phyloP scores from a whole-genome alignment of 2,329 filamentous ascomycete species.

The Pseudonectria buxi region DNA sequence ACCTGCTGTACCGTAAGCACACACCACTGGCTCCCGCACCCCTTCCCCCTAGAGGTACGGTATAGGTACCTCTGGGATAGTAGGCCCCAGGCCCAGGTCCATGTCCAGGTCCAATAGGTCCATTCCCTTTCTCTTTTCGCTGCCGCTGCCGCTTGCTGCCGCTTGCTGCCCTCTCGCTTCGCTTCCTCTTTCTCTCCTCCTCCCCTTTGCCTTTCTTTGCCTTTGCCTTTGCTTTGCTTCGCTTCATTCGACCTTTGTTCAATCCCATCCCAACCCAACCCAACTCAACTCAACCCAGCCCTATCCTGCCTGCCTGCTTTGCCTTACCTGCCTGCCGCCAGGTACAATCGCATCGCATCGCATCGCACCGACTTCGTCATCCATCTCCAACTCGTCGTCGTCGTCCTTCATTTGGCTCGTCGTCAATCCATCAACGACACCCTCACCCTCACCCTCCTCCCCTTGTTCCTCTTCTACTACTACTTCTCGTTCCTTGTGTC shows the following conservation, averaged over 20 bases:
- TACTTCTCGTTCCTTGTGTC: neutral
- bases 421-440: too few species aligned
- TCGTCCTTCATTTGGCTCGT: too few species aligned
- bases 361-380: slow-evolving; percentile 12
- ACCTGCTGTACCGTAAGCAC: too few species aligned
- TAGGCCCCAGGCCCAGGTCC: too few species aligned
- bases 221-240: slow-evolving; percentile 11
- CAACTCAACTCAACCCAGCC: too few species aligned
- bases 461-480: slow-evolving; percentile 1
- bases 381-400: slow-evolving; percentile 7
- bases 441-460: slow-evolving; percentile 1
- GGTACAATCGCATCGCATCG: slow-evolving; percentile 5
- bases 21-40: too few species aligned
- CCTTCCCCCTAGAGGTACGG: too few species aligned
- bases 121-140: slow-evolving; percentile 4
- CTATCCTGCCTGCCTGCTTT: too few species aligned
- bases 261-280: too few species aligned
- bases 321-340: too few species aligned
- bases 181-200: neutral
- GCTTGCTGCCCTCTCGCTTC: slow-evolving; percentile 2
- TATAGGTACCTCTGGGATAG: too few species aligned
- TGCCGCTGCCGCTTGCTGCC: too few species aligned
- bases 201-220: slow-evolving; percentile 4
- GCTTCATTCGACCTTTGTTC: slow-evolving; percentile 16
- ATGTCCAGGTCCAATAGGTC: slow-evolving; percentile 1